These are phyloP conservation scores for Podospora tetraspora DNA, from an alignment of 495 filamentous ascomycete species.

Conservation along the genomic window DNA sequence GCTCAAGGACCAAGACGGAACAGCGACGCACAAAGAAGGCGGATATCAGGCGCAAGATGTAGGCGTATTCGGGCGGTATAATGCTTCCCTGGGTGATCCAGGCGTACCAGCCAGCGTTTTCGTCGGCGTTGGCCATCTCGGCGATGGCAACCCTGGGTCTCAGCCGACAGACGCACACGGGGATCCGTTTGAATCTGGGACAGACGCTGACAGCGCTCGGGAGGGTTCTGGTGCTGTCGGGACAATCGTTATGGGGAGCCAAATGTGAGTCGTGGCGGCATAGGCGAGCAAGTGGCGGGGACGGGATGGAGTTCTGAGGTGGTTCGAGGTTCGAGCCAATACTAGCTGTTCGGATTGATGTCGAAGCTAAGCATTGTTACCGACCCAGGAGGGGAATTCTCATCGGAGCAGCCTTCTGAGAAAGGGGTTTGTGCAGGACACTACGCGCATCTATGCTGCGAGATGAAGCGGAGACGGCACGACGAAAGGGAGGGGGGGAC, in stretches of 20 bases:
- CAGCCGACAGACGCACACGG: neutral
- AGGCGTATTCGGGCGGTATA: slow-evolving; percentile 19
- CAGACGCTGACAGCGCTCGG: neutral
- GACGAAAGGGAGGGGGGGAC: neutral
- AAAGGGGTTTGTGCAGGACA: neutral
- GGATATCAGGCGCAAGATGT: slow-evolving; percentile 20
- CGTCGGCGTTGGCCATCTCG: slow-evolving; percentile 3
- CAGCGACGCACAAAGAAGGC: slow-evolving; percentile 25
- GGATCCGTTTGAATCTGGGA: neutral
- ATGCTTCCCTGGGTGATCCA: slow-evolving; percentile 23
- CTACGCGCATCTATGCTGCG: neutral
- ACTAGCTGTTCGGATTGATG: slow-evolving; percentile 18
- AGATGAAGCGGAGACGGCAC: neutral
- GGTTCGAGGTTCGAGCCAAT: neutral
- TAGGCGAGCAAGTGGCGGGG: neutral
- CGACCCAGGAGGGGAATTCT: slow-evolving; percentile 7
- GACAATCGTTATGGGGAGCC: neutral
- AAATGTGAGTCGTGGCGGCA: neutral
- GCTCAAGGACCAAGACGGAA: neutral
- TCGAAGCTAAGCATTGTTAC: slow-evolving; percentile 12
- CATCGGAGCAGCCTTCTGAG: slow-evolving; percentile 14
- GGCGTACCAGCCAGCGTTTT: slow-evolving; percentile 11
- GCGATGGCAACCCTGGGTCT: neutral
- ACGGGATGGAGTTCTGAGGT: neutral
- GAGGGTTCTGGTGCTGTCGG: neutral